A percentile compares a stretch with the other conserved stretches of the same genome.
Evolutionary conservation across 169 alveolate species (phyloP).

Genomic region (Plasmodium vivax): DNA sequence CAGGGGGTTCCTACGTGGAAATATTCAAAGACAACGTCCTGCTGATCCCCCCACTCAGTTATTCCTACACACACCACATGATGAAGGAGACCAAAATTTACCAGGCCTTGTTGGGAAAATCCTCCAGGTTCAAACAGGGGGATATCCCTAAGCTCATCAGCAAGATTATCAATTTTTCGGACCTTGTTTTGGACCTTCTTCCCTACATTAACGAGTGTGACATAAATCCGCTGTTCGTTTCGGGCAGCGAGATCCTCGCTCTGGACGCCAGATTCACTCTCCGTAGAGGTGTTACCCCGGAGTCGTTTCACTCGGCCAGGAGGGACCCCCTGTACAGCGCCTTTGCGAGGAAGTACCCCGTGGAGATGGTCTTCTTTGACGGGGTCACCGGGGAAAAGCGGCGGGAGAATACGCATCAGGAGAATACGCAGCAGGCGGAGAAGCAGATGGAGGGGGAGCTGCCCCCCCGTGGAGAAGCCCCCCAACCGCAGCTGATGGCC

Average conservation of each 20-base stretch:
- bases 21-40: slow-evolving; percentile 78
- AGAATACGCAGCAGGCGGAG: background rate
- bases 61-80: slow-evolving; percentile 44
- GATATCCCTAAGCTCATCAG: slow-evolving; percentile 48
- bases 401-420: background rate
- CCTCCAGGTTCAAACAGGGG: slow-evolving; percentile 59
- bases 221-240: slow-evolving; percentile 69
- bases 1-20: slow-evolving; percentile 88
- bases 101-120: slow-evolving; percentile 44
- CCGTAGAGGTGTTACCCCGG: background rate
- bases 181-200: slow-evolving; percentile 36
- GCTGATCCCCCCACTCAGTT: slow-evolving; percentile 73
- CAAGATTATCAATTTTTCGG: slow-evolving; percentile 58
- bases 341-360: slow-evolving; percentile 16
- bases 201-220: slow-evolving; percentile 76
- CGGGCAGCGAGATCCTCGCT: slow-evolving; percentile 28
- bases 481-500: background rate
- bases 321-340: background rate
- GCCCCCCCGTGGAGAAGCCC: background rate
- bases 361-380: slow-evolving; percentile 9
- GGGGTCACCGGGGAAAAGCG: background rate
- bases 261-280: slow-evolving; percentile 65
- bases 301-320: background rate
- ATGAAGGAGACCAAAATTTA: slow-evolving; percentile 74
- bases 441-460: background rate